Conservation (phyloP, 805 yeast genomes). For the Candida mattraensis region DNA sequence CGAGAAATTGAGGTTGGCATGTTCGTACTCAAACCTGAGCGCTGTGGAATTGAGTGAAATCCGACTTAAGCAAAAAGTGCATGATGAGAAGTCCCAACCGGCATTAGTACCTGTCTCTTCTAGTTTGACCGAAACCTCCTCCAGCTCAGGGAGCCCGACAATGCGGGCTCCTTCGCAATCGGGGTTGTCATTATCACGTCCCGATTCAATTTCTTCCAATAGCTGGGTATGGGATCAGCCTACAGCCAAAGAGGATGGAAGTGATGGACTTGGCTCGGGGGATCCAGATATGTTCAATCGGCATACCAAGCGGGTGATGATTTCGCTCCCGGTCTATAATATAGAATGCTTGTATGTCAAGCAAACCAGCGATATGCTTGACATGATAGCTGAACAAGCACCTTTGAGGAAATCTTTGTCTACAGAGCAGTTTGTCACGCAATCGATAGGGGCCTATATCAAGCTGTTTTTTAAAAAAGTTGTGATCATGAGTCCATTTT, state of each 20-base stretch:
- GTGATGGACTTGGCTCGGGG: background rate
- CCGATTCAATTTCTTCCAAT: background rate
- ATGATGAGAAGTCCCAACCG: background rate
- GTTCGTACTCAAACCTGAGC: constrained; percentile 42
- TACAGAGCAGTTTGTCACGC: constrained; percentile 12
- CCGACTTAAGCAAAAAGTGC: too few species aligned
- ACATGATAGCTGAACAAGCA: constrained; percentile 2
- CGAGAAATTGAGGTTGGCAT: constrained; percentile 42
- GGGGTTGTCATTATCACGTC: too few species aligned
- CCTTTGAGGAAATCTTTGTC: constrained; percentile 3
- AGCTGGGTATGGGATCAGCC: constrained; percentile 1
- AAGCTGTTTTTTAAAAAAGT: constrained; percentile 8
- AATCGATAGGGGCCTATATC: constrained; percentile 8
- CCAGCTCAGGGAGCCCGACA: too few species aligned
- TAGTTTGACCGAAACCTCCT: too few species aligned
- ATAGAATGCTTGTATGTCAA: constrained; percentile 6
- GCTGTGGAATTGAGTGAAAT: constrained; percentile 11
- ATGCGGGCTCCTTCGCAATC: background rate
- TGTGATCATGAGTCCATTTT: constrained; percentile 8
- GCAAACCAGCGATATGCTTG: constrained; percentile 2
- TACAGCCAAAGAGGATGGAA: too few species aligned
- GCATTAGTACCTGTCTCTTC: background rate
- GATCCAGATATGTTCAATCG: constrained; percentile 22
- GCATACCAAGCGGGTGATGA: constrained; percentile 15
- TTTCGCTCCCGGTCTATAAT: constrained; percentile 8